Base-by-base conservation (phyloP, 768 basidiomycete genomes). In the Tulasnella sp. region DNA sequence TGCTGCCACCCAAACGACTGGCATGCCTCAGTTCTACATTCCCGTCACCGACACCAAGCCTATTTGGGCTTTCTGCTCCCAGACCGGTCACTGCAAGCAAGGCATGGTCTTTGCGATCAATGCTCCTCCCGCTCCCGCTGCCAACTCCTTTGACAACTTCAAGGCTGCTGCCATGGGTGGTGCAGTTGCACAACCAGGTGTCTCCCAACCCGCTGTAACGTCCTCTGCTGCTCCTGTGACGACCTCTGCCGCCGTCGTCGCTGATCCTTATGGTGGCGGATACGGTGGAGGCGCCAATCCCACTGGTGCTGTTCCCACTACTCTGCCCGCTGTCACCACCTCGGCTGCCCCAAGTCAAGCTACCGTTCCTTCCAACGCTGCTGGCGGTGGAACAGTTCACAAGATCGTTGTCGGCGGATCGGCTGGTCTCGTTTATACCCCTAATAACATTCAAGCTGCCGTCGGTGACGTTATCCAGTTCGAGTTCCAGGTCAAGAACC, bases 21-120 rank as follows among this genome's bases (percentile, higher is more conserved):
- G 23, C 35, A 39, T 59, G 31, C 58, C 58, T 41, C 39, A 37
- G 29, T 59, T 39, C 58, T 40, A 31, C 77, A 36, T 35, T 37
- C 77, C 75, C 36, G 75, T 84, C 60, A 77, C 74, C 59, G 76
- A 77, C 66, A 81, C 80, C 29, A 54, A 56, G 3, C 65, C 68
- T 4, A 67, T 79, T 60, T 81, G 80, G 79, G 75, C 75, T 41
- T 80, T 75, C 70, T 68, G 46, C n/a, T 67, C 65, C 42, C 62
- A 56, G 36, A 43, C 25, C 36, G 59, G 31, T 37, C 61, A 62
- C 59, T 62, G 61, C 50, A 19, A 49, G 36, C 17, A 14, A n/a
- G 61, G 61, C 15, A 62, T 62, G 61, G 59, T 60, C 29, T 62
- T 62, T 50, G 61, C 61, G 21, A 50, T 62, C 45, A 62, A 62